Percentiles rank a stretch among this genome's conserved stretches.
phyloP scores from a whole-genome alignment of 176 grass and related monocot genomes.

The Elaeis guineensis region DNA sequence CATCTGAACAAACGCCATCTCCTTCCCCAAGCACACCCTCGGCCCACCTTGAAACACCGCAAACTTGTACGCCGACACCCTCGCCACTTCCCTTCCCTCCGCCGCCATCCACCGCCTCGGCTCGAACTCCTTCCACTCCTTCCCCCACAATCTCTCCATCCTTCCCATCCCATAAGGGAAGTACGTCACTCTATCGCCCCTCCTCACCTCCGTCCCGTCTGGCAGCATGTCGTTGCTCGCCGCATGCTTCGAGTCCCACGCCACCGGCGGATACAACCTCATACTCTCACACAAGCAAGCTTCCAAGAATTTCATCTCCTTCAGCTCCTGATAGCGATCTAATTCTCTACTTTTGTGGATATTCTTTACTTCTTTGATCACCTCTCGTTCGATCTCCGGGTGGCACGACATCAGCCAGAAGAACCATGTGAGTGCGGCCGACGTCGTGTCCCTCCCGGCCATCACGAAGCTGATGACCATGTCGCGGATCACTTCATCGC shows the following conservation, averaged over 20 bases:
- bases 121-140: conserved; percentile 49
- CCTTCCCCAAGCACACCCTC: conserved; percentile 56
- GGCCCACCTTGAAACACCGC: background rate
- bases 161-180: conserved; percentile 94
- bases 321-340: conserved; percentile 23
- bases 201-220: conserved; percentile 50
- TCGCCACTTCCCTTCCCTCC: conserved; percentile 11
- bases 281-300: conserved; percentile 85
- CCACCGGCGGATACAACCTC: conserved; percentile 80
- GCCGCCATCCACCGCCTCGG: conserved; percentile 1
- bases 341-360: conserved; percentile 1
- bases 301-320: conserved; percentile 60
- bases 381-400: conserved; percentile 36
- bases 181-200: conserved; percentile 74
- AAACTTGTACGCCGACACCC: background rate
- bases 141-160: conserved; percentile 74
- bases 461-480: conserved; percentile 97
- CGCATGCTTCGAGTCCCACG: conserved; percentile 87
- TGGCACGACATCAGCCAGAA: conserved; percentile 77
- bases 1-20: conserved; percentile 88
- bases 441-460: conserved; percentile 78
- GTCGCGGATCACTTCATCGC: conserved; percentile 67
- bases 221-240: conserved; percentile 56
- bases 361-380: conserved; percentile 28
- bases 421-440: conserved; percentile 88